phyloP scores from a whole-genome alignment of 2,329 filamentous ascomycete species.

The Xylaria sp. region DNA sequence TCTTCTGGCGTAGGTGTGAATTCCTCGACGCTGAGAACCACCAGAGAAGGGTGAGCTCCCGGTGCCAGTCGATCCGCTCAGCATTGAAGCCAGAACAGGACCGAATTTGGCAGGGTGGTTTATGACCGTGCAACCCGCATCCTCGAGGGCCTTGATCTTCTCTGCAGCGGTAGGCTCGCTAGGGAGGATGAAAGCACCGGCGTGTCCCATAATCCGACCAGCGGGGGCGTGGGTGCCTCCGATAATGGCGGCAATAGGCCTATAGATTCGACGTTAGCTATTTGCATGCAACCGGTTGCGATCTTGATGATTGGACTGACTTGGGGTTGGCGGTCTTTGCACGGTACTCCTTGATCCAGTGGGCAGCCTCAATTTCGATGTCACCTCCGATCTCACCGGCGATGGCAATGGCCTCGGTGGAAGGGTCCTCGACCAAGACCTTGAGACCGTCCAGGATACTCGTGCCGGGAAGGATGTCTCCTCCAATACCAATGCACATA shows the following conservation, averaged over 20 bases:
- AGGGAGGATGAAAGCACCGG: conserved; percentile 64
- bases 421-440: conserved; percentile 59
- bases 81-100: conserved; percentile 56
- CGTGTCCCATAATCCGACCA: conserved; percentile 71
- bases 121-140: conserved; percentile 63
- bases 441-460: conserved; percentile 66
- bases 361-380: conserved; percentile 65
- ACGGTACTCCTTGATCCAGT: conserved; percentile 65
- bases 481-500: conserved; percentile 68
- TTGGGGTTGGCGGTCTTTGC: conserved; percentile 55
- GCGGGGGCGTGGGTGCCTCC: conserved; percentile 59
- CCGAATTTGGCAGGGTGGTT: conserved; percentile 74
- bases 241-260: conserved; percentile 67
- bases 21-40: conserved; percentile 42
- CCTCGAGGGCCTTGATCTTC: conserved; percentile 63
- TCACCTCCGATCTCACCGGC: conserved; percentile 68
- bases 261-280: conserved; percentile 28
- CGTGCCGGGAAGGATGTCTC: conserved; percentile 67
- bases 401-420: conserved; percentile 66
- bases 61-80: conserved; percentile 36
- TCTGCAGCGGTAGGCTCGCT: conserved; percentile 58
- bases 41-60: conserved; percentile 7
- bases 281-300: neutral
- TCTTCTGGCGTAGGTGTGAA: conserved; percentile 44
- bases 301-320: conserved; percentile 35